Base-by-base conservation (phyloP, 495 filamentous ascomycete species). In the Thermochaetoides thermophila region DNA sequence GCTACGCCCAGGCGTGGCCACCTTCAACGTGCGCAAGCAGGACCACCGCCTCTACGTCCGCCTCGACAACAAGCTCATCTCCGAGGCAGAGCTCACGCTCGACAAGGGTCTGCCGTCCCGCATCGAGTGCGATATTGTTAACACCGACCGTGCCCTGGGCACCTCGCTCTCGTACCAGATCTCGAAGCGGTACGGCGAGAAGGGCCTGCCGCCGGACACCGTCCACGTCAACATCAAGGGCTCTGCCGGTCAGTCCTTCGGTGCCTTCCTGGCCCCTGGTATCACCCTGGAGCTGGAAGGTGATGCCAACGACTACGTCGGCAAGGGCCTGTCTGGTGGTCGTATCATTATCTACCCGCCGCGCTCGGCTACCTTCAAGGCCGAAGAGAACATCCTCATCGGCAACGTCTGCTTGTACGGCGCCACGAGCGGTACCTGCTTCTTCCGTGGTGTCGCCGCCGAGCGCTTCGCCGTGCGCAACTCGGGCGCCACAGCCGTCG, bases 391-490 rank as follows among this genome's bases (percentile, higher is more conserved):
- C 57, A 69, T 96, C 38, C 71, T 99, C 37, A 76, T 95, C 37
- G 89, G 89, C 40, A 99, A 99, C 49, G 85, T 91, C 38, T 99
- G 89, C 66, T 66, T 99, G 35, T 99, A 99, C 55, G 89, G 89
- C 52, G 89, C 89, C 34, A 99, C 89, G 17, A 74, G 68, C 34
- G 89, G 89, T 52, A 83, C 80, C 29, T 87, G 81, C 61, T 99
- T 84, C 78, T 96, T 99, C 83, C 84, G 91, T 40, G 89, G 89
- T 65, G 69, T 95, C 17, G 89, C 89, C 46, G 89, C 89, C 19
- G 89, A 99, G 67, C 84, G 89, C 44, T 99, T 99, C 48, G 87
- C 86, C 29, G 89, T 99, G 33, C 84, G 89, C 43, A 99, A 99
- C 66, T 96, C 91, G 1, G 89, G 89, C 53, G 89, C 82, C 27